These are phyloP conservation scores for Protoeuglena noctilucae DNA, from an alignment of 139 green algal genomes.

Conservation along the genomic window DNA sequence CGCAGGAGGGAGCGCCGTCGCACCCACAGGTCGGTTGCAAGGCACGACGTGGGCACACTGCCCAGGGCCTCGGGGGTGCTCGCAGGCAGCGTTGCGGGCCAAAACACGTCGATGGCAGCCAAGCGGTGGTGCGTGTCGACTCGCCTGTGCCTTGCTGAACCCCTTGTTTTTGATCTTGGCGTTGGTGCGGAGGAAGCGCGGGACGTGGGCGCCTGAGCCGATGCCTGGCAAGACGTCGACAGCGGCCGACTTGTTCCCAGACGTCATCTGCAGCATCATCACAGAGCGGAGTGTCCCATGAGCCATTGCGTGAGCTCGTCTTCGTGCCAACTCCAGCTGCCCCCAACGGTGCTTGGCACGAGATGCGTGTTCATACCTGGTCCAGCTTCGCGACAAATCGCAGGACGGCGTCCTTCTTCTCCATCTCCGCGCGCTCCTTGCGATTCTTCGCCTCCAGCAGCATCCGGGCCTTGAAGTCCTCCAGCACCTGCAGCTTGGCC, in stretches of 20 bases:
- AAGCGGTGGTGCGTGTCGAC: no score
- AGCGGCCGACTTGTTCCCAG: constrained; percentile 17
- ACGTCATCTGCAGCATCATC: background rate
- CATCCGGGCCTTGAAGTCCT: no score
- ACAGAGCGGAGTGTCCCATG: background rate
- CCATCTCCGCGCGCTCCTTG: constrained; percentile 11
- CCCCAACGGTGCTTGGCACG: no score
- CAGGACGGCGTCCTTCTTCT: constrained; percentile 19
- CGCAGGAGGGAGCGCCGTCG: background rate
- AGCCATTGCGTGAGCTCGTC: background rate
- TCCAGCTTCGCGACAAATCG: constrained; percentile 27
- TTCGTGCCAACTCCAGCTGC: no score
- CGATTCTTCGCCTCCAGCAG: no score
- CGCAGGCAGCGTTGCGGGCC: no score
- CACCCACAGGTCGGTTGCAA: background rate
- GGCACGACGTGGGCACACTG: background rate
- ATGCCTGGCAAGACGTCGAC: constrained; percentile 25
- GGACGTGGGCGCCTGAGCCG: constrained; percentile 16
- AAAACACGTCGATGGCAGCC: no score
- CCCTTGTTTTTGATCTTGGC: constrained; percentile 15
- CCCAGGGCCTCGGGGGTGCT: background rate
- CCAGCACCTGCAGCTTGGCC: no score
- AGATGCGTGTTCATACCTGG: background rate
- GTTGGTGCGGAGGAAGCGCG: no score
- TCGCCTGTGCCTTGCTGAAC: no score